Base-by-base conservation (phyloP, 768 basidiomycete genomes). In the Goffeauzyma gilvescens region DNA sequence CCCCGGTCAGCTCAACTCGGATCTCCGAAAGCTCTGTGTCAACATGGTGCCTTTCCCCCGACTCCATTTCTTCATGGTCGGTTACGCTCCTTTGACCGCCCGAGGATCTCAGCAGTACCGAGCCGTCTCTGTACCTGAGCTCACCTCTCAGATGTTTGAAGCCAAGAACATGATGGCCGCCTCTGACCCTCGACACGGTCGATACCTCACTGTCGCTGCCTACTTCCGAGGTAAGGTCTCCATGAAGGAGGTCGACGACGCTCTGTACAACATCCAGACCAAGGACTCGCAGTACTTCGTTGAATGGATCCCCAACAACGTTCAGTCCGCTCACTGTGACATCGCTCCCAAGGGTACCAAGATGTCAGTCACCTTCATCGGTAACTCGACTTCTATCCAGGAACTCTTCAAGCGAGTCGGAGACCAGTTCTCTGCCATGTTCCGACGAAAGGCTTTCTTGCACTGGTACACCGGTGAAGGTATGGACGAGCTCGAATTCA, bases 221-320 rank as follows among this genome's bases (percentile, higher is more conserved):
- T 78, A 87, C 55, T 98, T 93, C 86, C 86, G 93, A 67, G 93
- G 93, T 54, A 89, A 89, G 67, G 87, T 96, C 42, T 84, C 87
- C n/a, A 95, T 96, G 89, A 90, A 90, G 68, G 93, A 98, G 63
- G 85, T 98, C 44, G 93, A 98, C 68, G 93, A 96, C 62, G 84
- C 90, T 60, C 95, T 96, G 86, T 81, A 87, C 67, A 81, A 79
- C 54, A 86, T 96, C 28, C 65, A 65, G 54, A 84, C 75, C 74
- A 93, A 90, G 75, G 93, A 95, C 72, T 81, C 85, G 25, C 79
- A 84, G 5, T 89, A 93, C 72, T 96, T 95, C 57, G 89, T 95
- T 53, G 89, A 98, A 67, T 98, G 93, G 93, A 96, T 98, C 53
- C 93, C 93, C 57, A 93, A 93, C 77, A 96, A 96, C 59, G 83